Evolutionary conservation across 1,284 basidiomycete genomes (phyloP).

Genomic region (Puccinia triticina): DNA sequence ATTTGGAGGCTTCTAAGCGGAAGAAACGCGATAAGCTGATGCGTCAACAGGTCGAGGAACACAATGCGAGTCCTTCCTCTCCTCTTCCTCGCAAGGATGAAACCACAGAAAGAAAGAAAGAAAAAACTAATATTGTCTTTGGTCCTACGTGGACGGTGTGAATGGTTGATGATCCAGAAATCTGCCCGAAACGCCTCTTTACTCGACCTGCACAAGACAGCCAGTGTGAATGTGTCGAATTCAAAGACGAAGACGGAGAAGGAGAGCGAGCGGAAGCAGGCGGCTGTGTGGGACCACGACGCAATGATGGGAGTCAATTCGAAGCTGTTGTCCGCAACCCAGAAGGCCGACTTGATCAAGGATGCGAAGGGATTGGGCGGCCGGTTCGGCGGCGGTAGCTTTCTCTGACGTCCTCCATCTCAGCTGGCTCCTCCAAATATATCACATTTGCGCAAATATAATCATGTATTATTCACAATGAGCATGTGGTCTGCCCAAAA

Average conservation of each 20-base stretch:
- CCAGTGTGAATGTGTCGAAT: constrained; percentile 60
- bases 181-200: constrained; percentile 71
- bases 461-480: no score
- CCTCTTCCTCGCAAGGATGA: background rate
- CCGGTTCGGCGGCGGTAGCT: constrained; percentile 68
- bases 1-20: constrained; percentile 64
- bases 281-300: constrained; percentile 81
- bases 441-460: no score
- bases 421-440: no score
- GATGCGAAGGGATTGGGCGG: constrained; percentile 78
- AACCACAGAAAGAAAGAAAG: background rate
- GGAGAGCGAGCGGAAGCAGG: constrained; percentile 65
- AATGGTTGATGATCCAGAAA: constrained; percentile 63
- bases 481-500: no score
- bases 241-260: constrained; percentile 59
- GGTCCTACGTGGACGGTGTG: background rate
- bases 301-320: constrained; percentile 83
- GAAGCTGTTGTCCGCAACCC: constrained; percentile 78
- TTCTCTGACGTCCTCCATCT: constrained; percentile 22
- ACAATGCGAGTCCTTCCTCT: constrained; percentile 69
- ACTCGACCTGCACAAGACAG: constrained; percentile 68
- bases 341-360: constrained; percentile 73
- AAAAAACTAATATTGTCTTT: background rate
- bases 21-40: constrained; percentile 71
- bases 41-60: constrained; percentile 71